These are phyloP conservation scores for Pythium dissimile DNA, from an alignment of 352 stramenopile species.

Conservation along the genomic window DNA sequence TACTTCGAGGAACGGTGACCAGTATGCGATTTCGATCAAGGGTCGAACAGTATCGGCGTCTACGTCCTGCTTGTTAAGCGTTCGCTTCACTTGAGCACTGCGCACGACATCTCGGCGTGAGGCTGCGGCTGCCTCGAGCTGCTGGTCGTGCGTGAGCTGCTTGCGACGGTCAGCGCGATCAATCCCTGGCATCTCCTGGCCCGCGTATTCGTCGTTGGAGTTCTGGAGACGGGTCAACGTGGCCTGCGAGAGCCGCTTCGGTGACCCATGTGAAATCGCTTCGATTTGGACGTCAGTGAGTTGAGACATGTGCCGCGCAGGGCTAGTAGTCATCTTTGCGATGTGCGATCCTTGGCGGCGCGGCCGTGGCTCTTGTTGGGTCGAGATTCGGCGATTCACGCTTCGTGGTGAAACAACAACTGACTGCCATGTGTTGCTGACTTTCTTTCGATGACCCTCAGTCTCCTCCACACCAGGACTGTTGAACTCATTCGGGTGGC, in stretches of 20 bases:
- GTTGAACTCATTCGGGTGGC: too few species aligned
- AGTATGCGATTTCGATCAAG: slow-evolving; percentile 87
- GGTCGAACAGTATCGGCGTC: slow-evolving; percentile 62
- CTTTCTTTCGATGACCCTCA: too few species aligned
- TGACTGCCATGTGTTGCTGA: background rate
- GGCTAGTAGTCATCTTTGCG: background rate
- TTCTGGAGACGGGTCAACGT: slow-evolving; percentile 26
- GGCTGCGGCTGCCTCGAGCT: slow-evolving; percentile 13
- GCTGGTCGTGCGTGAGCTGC: slow-evolving; percentile 19
- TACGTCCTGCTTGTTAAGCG: slow-evolving; percentile 49
- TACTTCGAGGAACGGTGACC: slow-evolving; percentile 80
- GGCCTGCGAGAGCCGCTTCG: slow-evolving; percentile 21
- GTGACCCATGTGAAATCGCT: slow-evolving; percentile 15
- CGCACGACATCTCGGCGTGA: slow-evolving; percentile 15
- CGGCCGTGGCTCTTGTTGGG: background rate
- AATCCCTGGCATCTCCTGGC: background rate
- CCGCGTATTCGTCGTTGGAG: slow-evolving; percentile 1
- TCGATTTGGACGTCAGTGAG: slow-evolving; percentile 20
- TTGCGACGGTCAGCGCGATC: slow-evolving; percentile 2
- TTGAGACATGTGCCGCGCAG: background rate
- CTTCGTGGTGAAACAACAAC: background rate
- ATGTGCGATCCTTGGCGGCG: background rate
- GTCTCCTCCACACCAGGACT: background rate
- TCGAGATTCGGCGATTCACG: background rate
- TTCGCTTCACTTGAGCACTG: slow-evolving; percentile 17